A percentile compares a stretch with the other conserved stretches of the same genome.
Evolutionary conservation across 352 stramenopile genomes (phyloP).

Genomic region (Globisporangium megalacanthum): DNA sequence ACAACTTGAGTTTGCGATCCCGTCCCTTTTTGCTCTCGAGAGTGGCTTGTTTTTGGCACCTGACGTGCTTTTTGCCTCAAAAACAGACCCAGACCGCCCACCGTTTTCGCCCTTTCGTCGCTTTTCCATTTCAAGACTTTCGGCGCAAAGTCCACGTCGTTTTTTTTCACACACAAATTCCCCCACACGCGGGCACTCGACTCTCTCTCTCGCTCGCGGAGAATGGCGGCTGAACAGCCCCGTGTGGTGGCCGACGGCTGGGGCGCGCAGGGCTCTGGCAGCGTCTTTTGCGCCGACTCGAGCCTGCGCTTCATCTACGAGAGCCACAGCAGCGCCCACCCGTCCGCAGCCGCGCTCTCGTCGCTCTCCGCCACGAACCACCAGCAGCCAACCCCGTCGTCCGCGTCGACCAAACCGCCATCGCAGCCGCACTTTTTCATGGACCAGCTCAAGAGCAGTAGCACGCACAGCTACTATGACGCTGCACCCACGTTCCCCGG

Average conservation of each 20-base stretch:
- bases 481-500: slow-evolving; percentile 3
- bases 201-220: neutral
- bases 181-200: neutral
- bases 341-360: slow-evolving; percentile 22
- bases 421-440: slow-evolving; percentile 11
- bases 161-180: neutral
- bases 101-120: no score
- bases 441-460: slow-evolving; percentile 16
- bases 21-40: no score
- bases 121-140: no score
- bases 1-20: no score
- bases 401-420: neutral
- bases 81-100: no score
- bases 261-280: slow-evolving; percentile 43
- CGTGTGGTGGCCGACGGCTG: slow-evolving; percentile 69
- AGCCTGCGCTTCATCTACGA: slow-evolving; percentile 81
- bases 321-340: slow-evolving; percentile 18
- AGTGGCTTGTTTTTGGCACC: no score
- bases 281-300: slow-evolving; percentile 79
- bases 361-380: slow-evolving; percentile 16
- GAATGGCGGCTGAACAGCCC: slow-evolving; percentile 22
- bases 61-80: no score
- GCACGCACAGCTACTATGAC: slow-evolving; percentile 7
- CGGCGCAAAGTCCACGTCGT: no score
- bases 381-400: slow-evolving; percentile 1